phyloP scores from a whole-genome alignment of 192 early-diverging fungal genomes.

The Mortierella hygrophila region DNA sequence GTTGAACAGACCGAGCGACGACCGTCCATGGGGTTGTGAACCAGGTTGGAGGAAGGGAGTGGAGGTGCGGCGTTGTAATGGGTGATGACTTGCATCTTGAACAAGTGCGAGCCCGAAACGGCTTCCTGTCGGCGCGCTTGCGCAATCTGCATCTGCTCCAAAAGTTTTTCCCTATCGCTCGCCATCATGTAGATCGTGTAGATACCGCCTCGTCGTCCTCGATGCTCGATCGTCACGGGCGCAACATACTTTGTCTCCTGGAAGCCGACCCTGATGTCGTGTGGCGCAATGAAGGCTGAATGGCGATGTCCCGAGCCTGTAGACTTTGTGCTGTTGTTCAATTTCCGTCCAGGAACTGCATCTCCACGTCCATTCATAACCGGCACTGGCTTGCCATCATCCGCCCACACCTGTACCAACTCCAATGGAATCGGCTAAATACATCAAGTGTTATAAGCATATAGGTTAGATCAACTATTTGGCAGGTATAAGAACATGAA shows the following conservation, averaged over 20 bases:
- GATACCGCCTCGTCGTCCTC: slow-evolving; percentile 35
- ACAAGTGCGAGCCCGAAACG: slow-evolving; percentile 43
- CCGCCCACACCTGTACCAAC: slow-evolving; percentile 71
- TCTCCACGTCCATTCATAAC: slow-evolving; percentile 22
- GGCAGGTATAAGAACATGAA: not conserved
- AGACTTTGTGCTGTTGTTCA: slow-evolving; percentile 45
- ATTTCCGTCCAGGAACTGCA: slow-evolving; percentile 28
- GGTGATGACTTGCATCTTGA: slow-evolving; percentile 42
- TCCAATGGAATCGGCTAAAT: slow-evolving; percentile 85
- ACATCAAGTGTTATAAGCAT: not conserved
- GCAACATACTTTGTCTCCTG: slow-evolving; percentile 45
- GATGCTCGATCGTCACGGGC: slow-evolving; percentile 48
- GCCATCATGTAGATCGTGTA: slow-evolving; percentile 37
- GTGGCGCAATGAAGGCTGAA: slow-evolving; percentile 19
- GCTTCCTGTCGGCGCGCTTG: slow-evolving; percentile 52
- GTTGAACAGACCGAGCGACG: slow-evolving; percentile 36
- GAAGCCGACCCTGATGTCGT: slow-evolving; percentile 35
- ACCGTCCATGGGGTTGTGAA: slow-evolving; percentile 51
- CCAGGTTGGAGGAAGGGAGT: slow-evolving; percentile 28
- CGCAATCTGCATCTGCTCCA: slow-evolving; percentile 47
- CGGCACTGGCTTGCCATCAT: slow-evolving; percentile 56
- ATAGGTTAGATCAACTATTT: not conserved
- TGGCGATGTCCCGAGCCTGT: slow-evolving; percentile 44
- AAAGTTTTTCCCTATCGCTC: slow-evolving; percentile 36
- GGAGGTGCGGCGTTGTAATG: slow-evolving; percentile 44